These are phyloP conservation scores for Acacia concinna DNA, from an alignment of 331 rosid species.

Conservation along the genomic window DNA sequence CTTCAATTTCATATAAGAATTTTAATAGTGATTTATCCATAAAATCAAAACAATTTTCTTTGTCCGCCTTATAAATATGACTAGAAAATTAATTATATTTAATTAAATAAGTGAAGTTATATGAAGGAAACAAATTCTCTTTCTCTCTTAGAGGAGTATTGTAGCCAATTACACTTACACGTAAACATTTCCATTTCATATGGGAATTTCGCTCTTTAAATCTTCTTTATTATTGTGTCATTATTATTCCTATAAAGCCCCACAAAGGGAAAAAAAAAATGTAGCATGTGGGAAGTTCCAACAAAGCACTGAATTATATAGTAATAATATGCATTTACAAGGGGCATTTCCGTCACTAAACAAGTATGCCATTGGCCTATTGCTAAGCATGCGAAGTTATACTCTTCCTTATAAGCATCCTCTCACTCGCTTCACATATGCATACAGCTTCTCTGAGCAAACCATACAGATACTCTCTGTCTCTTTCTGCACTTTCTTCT, in stretches of 20 bases:
- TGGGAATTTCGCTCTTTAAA: background rate
- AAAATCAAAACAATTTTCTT: too few relatives aligned
- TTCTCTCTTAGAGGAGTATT: too few relatives aligned
- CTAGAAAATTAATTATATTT: too few relatives aligned
- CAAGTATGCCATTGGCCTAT: background rate
- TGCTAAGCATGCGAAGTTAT: conserved; percentile 1
- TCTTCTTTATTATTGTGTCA: too few relatives aligned
- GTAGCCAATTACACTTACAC: too few relatives aligned
- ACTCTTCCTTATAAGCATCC: background rate
- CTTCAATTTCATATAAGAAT: too few relatives aligned
- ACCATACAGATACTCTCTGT: background rate
- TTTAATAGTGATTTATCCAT: too few relatives aligned
- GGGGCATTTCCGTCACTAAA: conserved; percentile 16
- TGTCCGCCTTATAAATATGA: too few relatives aligned
- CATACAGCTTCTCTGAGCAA: background rate
- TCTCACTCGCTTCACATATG: background rate
- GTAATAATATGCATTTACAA: background rate
- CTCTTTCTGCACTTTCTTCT: background rate
- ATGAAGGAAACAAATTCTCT: too few relatives aligned
- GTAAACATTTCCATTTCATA: background rate
- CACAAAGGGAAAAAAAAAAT: background rate
- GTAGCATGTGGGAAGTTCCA: background rate
- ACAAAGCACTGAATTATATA: background rate
- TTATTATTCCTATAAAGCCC: background rate
- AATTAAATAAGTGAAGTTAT: too few relatives aligned